Conservation (phyloP, 805 yeast genomes). For the Zygoascus ofunaensis region DNA sequence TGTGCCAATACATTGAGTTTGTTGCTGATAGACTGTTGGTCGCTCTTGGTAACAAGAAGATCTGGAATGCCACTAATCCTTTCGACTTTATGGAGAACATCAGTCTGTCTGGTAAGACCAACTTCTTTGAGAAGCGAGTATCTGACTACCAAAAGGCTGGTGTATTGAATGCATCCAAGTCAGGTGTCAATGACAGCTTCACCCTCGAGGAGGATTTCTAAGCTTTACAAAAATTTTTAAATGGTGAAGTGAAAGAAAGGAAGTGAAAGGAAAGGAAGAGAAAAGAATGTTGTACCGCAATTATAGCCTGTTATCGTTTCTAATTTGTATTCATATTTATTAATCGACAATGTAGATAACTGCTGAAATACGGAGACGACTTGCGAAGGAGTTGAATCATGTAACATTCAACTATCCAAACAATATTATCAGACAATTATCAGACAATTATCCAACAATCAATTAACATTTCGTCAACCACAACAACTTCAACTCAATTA, state of each 20-base stretch:
- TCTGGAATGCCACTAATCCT: conserved; percentile 83
- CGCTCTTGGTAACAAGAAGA: conserved; percentile 84
- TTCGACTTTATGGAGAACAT: conserved; percentile 99
- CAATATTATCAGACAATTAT: no score
- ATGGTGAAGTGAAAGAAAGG: no score
- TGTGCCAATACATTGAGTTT: conserved; percentile 98
- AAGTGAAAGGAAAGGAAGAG: no score
- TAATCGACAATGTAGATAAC: no score
- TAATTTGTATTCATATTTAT: neutral
- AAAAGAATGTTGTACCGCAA: no score
- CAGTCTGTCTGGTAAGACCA: conserved; percentile 96
- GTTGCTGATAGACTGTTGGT: conserved; percentile 92
- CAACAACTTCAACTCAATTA: no score
- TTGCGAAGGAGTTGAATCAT: no score
- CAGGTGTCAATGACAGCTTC: conserved; percentile 45
- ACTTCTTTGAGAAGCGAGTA: conserved; percentile 97
- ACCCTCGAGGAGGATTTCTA: conserved; percentile 91
- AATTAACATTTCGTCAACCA: no score
- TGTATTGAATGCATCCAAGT: conserved; percentile 68
- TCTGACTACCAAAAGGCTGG: conserved; percentile 99
- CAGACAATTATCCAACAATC: no score
- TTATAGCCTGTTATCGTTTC: no score
- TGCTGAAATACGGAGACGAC: no score
- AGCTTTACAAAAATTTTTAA: conserved; percentile 16
- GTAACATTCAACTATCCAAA: no score